Evolutionary conservation across 768 basidiomycete species (phyloP), one percentile per base, ranked within the genome.

Genomic region (Tephrocybe sp.): DNA sequence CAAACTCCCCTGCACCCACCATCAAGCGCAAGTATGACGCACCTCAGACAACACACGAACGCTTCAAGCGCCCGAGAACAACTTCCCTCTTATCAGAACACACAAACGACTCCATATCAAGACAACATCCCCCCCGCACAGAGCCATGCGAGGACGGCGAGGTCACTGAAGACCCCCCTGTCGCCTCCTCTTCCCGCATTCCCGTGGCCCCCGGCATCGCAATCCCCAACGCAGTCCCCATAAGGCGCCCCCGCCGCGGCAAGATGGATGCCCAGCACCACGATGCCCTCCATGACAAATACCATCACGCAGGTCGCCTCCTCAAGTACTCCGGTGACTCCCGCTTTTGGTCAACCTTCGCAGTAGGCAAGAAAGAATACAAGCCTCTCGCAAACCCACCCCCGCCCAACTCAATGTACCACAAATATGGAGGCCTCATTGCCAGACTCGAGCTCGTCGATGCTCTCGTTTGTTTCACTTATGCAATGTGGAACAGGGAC

Each of bases 321-420:
- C 84, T 93, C 63, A 91, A 93, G 67, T 90, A 88, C 62, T 90
- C 89, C 1, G 88, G 89, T 21, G 86, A 90, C 61, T 79, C 83
- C 38, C 83, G 89, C 30, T 83, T 88, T 58, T 83, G 80, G 79
- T 86, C 88, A 15, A 83, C 85, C 30, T 88, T 80, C 60, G 77
- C 82, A 22, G 72, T 81, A 4, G 73, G 76, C 2, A 79, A 84
- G 66, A 78, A 77, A 60, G 81, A 84, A 57, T 86, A 82, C 64
- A 74, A 77, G 15, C 78, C 86, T 6, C 70, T 90, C 11, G 64
- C 71, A 4, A 73, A 79, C 55, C 86, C 89, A 2, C 86, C 87
- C 5, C 72, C 77, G 4, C 75, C 79, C 10, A 77, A 77, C 53
- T 88, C 88, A 0, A 69, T 78, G 30, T 91, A 91, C 64, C 84